phyloP scores from a whole-genome alignment of 805 yeast genomes.

The Suhomyces kilbournensis region DNA sequence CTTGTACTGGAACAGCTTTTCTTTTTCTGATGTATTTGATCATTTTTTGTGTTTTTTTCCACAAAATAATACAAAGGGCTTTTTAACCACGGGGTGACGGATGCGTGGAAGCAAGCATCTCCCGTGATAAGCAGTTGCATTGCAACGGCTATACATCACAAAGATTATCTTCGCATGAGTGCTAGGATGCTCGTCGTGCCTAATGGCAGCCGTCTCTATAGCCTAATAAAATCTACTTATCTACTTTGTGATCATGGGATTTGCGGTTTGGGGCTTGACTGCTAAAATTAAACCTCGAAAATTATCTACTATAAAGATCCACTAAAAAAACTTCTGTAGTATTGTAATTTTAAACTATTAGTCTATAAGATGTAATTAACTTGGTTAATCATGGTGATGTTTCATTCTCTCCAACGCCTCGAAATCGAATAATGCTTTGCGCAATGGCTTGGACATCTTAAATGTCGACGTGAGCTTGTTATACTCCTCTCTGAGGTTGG shows the following conservation, averaged over 20 bases:
- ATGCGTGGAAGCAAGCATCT: neutral
- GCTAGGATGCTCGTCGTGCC: neutral
- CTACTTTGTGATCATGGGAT: neutral
- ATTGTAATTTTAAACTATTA: neutral
- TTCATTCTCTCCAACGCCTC: conserved; percentile 6
- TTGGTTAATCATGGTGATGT: neutral
- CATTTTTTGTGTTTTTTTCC: neutral
- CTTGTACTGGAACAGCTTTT: neutral
- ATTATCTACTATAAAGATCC: neutral
- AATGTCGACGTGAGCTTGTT: conserved; percentile 5
- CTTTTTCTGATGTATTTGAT: neutral
- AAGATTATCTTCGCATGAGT: neutral
- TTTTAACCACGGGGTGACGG: neutral
- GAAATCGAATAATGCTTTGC: conserved; percentile 10
- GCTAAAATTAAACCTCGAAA: too few species aligned
- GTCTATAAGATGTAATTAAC: neutral
- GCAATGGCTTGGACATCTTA: conserved; percentile 7
- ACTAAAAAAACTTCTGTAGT: neutral
- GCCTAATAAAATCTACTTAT: neutral
- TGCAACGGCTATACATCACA: neutral
- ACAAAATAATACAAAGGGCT: neutral
- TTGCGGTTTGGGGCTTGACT: neutral
- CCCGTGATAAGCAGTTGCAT: neutral
- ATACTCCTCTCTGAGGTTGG: neutral
- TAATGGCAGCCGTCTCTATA: neutral